Percentiles rank a stretch among this genome's conserved stretches.
Evolutionary conservation across 768 basidiomycete species (phyloP).

Genomic region (Pulveroboletus sp.): DNA sequence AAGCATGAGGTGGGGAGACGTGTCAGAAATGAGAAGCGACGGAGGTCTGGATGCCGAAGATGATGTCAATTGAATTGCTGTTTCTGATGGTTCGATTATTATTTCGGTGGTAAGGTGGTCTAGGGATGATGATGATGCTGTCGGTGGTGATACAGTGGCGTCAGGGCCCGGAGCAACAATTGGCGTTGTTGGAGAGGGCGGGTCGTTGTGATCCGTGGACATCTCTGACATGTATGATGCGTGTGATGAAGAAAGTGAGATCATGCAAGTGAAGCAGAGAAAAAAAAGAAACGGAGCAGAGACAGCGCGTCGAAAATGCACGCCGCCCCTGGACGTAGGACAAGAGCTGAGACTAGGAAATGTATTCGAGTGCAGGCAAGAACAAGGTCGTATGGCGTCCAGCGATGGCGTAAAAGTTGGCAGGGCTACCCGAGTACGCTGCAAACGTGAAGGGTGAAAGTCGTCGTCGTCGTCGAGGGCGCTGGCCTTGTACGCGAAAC

Average conservation of each 20-base stretch:
- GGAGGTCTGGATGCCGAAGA: constrained; percentile 17
- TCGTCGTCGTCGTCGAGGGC: constrained; percentile 7
- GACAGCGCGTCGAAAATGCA: constrained; percentile 10
- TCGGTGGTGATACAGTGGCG: constrained; percentile 24
- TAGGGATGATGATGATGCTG: constrained; percentile 17
- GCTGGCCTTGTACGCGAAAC: constrained; percentile 20
- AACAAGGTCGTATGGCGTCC: constrained; percentile 4
- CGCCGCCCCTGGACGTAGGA: constrained; percentile 3
- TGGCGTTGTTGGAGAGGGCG: constrained; percentile 12
- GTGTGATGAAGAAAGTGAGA: constrained; percentile 11
- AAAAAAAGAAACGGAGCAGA: neutral
- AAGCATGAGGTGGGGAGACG: constrained; percentile 35
- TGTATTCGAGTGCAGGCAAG: neutral
- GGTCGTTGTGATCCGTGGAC: constrained; percentile 24
- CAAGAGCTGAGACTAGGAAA: constrained; percentile 8
- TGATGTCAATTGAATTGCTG: constrained; percentile 10
- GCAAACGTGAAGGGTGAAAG: neutral
- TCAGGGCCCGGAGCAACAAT: constrained; percentile 13
- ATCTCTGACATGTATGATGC: constrained; percentile 20
- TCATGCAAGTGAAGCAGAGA: constrained; percentile 15
- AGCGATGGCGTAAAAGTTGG: neutral
- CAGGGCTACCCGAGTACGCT: neutral
- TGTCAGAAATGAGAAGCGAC: constrained; percentile 19
- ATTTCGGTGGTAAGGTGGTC: constrained; percentile 23
- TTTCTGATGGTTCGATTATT: constrained; percentile 19